Evolutionary conservation across 371 early-diverging fungal species (phyloP), one percentile per base, ranked within the genome.

Genomic region (Chytridiales sp.): DNA sequence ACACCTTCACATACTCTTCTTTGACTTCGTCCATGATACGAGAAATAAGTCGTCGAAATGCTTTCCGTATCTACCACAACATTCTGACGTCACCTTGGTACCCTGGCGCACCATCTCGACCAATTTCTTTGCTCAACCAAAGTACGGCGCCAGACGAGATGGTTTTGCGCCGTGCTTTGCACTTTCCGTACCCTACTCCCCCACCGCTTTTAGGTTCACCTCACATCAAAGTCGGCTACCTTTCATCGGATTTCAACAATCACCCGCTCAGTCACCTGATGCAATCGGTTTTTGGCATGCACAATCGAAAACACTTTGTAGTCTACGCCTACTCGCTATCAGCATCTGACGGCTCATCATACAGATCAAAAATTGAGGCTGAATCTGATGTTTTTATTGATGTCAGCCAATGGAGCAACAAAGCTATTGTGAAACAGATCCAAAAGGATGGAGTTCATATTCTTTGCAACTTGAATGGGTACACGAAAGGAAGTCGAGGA

Each of bases 231-330:
- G 52, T 95, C 24, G 95, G 94, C 21, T 95, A 95, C 62, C 83
- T 95, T 4, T 90, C 91, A 29, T 91, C 91, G 2, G 95, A 95
- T 63, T 93, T 95, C 61, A 90, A 87, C 71, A 91, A 94, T 65
- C 95, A 95, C 67, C 93, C 95, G 4, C 69, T 94, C 27, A 83
- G 93, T 17, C 94, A 94, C 70, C 69, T 95, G 64, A 93, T 93
- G 94, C 93, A 92, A 73, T 90, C 90, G 0, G 92, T 94, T 13
- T 95, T 94, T 82, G 93, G 90, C 1, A 78, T 94, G 74, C 95
- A 95, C 68, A 85, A 92, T 67, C 79, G 80, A 26, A 39, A 47
- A 8, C 74, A 76, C 4, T 92, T 85, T 63, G 78, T 81, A 13
- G 82, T 93, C 5, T 86, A 74, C 62, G 89, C 92, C 62, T 95